Base-by-base conservation (phyloP, 2,329 filamentous ascomycete genomes). In the Arthrobotrys sphaeroides region DNA sequence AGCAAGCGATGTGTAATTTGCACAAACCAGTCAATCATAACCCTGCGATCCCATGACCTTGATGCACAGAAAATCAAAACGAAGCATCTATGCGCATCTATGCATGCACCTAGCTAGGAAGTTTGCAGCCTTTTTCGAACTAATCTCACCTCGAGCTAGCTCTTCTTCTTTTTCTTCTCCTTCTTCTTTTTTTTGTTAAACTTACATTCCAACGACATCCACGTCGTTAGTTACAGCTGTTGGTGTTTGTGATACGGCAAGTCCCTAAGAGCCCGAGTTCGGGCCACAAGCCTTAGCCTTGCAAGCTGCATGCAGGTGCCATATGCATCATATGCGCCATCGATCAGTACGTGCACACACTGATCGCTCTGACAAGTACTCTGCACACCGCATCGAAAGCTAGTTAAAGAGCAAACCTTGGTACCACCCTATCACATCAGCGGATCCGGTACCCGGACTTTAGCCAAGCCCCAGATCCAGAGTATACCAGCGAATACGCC, bases 11-110 rank as follows among this genome's bases (percentile, higher is more conserved):
- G 16, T 55, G 36, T 55, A 55, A 55, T 55, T 24, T 24, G 16
- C 16, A 22, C 49, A 38, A n/a, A 38, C 51, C 51, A 55, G 51
- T 55, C 51, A 55, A 55, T 55, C 18, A 22, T 38, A 55, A 38
- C 28, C 51, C 18, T 38, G 31, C 5, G 18, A 36, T 55, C 51
- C 51, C 51, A 55, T 55, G 51, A 55, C 51, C 51, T 36, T n/a
- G n/a, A n/a, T n/a, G n/a, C n/a, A n/a, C 28, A 33, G 16, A 31
- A 26, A 55, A 55, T 55, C 28, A 55, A 55, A 55, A 16, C 28
- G 38, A 55, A 55, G 16, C 38, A 55, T 55, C 28, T 55, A 36
- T 55, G 49, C 49, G 49, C 49, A 55, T 36, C 28, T 38, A 55
- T 55, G 51, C 51, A n/a, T n/a, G n/a, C n/a, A n/a, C n/a, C n/a